phyloP scores from a whole-genome alignment of 768 basidiomycete species.

The Tulasnella sp. region DNA sequence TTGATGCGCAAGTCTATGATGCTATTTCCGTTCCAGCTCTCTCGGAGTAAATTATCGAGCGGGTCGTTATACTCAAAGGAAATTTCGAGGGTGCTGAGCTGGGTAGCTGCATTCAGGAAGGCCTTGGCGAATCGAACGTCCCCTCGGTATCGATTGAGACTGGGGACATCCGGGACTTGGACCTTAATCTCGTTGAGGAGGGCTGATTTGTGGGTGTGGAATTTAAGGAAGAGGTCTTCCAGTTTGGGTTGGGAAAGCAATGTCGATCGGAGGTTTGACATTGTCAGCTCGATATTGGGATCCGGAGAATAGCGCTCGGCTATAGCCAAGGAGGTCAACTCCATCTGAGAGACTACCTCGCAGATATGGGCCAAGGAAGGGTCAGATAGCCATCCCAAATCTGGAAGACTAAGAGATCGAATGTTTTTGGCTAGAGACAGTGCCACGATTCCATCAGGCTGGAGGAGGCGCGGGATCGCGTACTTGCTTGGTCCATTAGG shows the following conservation, averaged over 20 bases:
- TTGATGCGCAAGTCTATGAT: not conserved
- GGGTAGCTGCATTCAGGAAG: not conserved
- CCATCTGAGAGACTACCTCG: not conserved
- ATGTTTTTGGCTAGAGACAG: not conserved
- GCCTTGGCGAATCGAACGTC: not conserved
- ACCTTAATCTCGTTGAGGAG: not conserved
- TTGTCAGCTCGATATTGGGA: not conserved
- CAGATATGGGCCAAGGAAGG: not conserved
- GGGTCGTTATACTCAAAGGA: not conserved
- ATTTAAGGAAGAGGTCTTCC: not conserved
- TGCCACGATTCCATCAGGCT: not conserved
- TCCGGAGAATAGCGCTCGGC: not conserved
- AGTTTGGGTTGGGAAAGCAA: not conserved
- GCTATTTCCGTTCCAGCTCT: not conserved
- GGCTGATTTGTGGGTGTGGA: not conserved
- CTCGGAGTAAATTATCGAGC: not conserved
- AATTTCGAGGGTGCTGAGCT: not conserved
- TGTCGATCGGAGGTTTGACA: not conserved
- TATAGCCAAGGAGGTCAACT: not conserved
- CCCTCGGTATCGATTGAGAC: not conserved
- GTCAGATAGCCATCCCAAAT: not conserved
- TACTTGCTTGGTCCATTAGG: not conserved
- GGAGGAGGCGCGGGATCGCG: not conserved
- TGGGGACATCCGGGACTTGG: not conserved
- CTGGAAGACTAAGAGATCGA: not conserved